Conservation (phyloP, 1,284 basidiomycete genomes). For the Uromyces viciae-fabae region DNA sequence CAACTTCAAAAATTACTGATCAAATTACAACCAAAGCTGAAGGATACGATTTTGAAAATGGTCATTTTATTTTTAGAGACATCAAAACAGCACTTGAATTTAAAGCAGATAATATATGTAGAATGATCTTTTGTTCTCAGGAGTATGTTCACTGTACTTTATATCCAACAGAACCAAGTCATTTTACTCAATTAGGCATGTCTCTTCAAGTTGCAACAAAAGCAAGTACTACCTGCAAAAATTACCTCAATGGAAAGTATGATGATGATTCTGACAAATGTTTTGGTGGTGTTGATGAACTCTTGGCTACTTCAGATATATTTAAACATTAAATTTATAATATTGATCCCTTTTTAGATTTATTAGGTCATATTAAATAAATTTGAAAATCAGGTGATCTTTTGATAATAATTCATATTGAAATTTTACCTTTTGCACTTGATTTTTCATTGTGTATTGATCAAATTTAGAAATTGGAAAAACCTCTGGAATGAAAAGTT, state of each 20-base stretch:
- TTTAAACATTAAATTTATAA: no score
- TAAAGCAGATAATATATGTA: neutral
- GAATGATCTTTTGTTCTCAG: neutral
- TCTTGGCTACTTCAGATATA: neutral
- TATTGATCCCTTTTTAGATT: no score
- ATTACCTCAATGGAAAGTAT: neutral
- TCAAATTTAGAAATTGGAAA: no score
- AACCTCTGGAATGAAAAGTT: no score
- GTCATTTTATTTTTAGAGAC: conserved; percentile 7
- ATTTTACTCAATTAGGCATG: neutral
- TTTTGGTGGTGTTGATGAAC: conserved; percentile 3
- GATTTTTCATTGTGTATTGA: no score
- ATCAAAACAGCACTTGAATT: neutral
- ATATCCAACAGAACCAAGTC: neutral
- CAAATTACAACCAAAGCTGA: neutral
- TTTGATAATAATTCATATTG: no score
- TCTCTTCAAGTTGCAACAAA: neutral
- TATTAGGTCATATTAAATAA: no score
- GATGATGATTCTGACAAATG: neutral
- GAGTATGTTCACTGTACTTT: neutral
- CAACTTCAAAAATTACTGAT: conserved; percentile 5
- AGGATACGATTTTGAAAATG: neutral
- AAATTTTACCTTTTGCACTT: no score
- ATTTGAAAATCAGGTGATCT: no score
- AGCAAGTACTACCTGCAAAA: neutral